A percentile compares a stretch with the other conserved stretches of the same genome.
phyloP scores from a whole-genome alignment of 2,329 filamentous ascomycete genomes.

The Cladorrhinum sp. region DNA sequence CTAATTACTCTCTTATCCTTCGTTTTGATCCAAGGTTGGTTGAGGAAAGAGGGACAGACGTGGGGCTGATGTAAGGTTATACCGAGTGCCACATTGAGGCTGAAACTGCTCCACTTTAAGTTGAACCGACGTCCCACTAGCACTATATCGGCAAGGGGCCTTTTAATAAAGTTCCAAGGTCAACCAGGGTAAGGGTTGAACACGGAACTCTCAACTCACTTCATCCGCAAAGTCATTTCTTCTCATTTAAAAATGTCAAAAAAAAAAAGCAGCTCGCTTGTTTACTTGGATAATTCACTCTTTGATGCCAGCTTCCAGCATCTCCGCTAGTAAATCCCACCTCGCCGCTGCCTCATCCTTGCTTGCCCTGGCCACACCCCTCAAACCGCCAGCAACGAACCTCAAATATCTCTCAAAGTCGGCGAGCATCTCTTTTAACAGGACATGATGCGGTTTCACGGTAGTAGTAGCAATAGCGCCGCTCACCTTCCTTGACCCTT shows the following conservation, averaged over 20 bases:
- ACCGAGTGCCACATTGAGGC: not conserved
- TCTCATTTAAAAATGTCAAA: not conserved
- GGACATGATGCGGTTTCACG: slow-evolving; percentile 48
- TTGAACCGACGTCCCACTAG: too few species aligned
- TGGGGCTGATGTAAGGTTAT: not conserved
- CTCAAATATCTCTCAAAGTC: slow-evolving; percentile 64
- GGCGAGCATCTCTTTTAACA: slow-evolving; percentile 54
- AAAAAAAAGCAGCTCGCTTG: not conserved
- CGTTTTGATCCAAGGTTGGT: too few species aligned
- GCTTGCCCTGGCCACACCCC: slow-evolving; percentile 71
- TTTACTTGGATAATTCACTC: slow-evolving; percentile 2
- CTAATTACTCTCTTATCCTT: too few species aligned
- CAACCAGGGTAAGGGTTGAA: too few species aligned
- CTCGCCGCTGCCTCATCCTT: slow-evolving; percentile 57
- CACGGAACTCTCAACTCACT: too few species aligned
- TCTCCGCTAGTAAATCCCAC: slow-evolving; percentile 81
- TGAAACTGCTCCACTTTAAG: not conserved
- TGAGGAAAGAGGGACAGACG: too few species aligned
- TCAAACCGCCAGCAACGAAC: slow-evolving; percentile 71
- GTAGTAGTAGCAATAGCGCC: too few species aligned
- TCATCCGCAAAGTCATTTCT: not conserved
- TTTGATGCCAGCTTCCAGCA: slow-evolving; percentile 57
- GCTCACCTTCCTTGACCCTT: not conserved
- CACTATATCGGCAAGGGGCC: too few species aligned
- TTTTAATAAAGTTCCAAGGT: too few species aligned